Percentiles rank a stretch among this genome's conserved stretches.
These are phyloP conservation scores for Penicillium egyptiacum DNA, from an alignment of 495 filamentous ascomycete genomes.

Conservation along the genomic window DNA sequence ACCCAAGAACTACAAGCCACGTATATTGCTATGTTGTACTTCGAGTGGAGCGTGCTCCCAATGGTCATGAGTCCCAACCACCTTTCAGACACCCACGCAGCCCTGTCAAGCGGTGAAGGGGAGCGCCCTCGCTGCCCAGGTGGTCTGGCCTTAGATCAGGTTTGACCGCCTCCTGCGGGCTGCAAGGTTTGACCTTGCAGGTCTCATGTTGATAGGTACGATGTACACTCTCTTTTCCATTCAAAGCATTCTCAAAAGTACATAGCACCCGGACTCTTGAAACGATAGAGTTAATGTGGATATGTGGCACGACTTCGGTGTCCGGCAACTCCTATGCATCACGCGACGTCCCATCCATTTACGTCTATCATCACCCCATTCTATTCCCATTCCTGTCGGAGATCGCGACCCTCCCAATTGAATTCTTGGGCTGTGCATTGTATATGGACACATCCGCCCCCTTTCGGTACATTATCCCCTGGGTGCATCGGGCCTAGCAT, in stretches of 20 bases:
- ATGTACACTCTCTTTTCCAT: not conserved
- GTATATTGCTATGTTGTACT: not conserved
- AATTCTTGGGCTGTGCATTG: not conserved
- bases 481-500: slow-evolving; percentile 6
- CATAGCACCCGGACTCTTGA: slow-evolving; percentile 1
- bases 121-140: slow-evolving; percentile 8
- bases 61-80: slow-evolving; percentile 12
- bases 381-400: slow-evolving; percentile 2
- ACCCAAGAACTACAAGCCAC: not conserved
- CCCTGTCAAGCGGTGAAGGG: slow-evolving; percentile 30
- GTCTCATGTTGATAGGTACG: slow-evolving; percentile 4
- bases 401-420: not conserved
- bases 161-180: slow-evolving; percentile 39
- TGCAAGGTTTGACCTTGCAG: slow-evolving; percentile 40
- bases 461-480: not conserved
- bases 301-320: slow-evolving; percentile 13
- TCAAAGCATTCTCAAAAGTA: slow-evolving; percentile 8
- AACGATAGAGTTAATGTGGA: slow-evolving; percentile 10
- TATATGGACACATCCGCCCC: not conserved
- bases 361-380: not conserved
- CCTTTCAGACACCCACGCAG: slow-evolving; percentile 27
- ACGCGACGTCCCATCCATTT: slow-evolving; percentile 9
- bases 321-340: slow-evolving; percentile 12
- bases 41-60: slow-evolving; percentile 15
- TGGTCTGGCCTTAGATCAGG: slow-evolving; percentile 12